Percentiles rank a stretch among this genome's conserved stretches.
phyloP scores from a whole-genome alignment of 2,329 filamentous ascomycete genomes.

The Fusarium sp. region DNA sequence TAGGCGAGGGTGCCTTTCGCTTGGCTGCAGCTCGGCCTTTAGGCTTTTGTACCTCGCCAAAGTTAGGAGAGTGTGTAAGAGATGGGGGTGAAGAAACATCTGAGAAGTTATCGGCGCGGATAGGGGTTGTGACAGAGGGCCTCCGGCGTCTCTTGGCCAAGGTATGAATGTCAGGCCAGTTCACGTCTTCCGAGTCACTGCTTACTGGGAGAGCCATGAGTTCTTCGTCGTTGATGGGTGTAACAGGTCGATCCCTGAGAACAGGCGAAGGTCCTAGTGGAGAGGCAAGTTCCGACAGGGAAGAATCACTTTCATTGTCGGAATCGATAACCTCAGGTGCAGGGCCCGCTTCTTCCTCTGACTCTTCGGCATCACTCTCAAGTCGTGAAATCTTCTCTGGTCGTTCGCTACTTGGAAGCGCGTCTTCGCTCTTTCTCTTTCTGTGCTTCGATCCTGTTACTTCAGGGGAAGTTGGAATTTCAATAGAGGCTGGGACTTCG shows the following conservation, averaged over 20 bases:
- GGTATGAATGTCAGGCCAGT: conserved; percentile 66
- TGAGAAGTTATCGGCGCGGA: conserved; percentile 59
- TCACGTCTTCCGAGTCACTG: conserved; percentile 62
- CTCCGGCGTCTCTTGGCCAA: conserved; percentile 62
- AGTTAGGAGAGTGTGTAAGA: conserved; percentile 75
- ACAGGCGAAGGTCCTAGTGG: conserved; percentile 50
- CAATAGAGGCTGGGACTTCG: conserved; percentile 18
- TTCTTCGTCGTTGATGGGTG: conserved; percentile 62
- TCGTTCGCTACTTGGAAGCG: conserved; percentile 54
- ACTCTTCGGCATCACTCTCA: conserved; percentile 37
- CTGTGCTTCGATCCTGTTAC: conserved; percentile 54
- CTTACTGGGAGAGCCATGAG: conserved; percentile 68
- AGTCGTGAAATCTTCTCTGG: conserved; percentile 54
- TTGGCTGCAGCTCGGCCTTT: conserved; percentile 51
- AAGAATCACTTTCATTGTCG: conserved; percentile 54
- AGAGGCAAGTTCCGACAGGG: conserved; percentile 55
- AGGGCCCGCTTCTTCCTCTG: conserved; percentile 30
- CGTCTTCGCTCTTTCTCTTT: conserved; percentile 69
- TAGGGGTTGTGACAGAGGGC: conserved; percentile 54
- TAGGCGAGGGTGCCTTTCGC: conserved; percentile 56
- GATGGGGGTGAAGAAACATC: conserved; percentile 74
- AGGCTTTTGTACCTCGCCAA: conserved; percentile 48
- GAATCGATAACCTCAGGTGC: conserved; percentile 17
- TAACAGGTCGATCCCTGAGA: conserved; percentile 52
- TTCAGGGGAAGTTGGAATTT: conserved; percentile 45